Evolutionary conservation across 495 filamentous ascomycete genomes (phyloP).

Genomic region (Tuber melanosporum): DNA sequence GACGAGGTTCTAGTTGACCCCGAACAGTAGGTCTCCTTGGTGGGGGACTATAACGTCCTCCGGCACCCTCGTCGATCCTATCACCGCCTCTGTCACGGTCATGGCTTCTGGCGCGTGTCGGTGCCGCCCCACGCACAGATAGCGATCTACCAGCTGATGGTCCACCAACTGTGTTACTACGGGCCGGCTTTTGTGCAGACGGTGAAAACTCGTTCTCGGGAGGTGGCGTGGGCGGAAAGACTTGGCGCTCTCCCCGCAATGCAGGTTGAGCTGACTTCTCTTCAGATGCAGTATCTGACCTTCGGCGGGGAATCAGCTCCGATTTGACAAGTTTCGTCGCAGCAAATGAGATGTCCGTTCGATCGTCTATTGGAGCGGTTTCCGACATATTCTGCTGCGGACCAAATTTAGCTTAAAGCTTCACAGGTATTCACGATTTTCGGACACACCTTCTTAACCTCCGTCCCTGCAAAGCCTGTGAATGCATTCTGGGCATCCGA

Average conservation of each 20-base stretch:
- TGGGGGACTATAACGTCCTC: slow-evolving; percentile 22
- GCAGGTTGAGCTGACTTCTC: slow-evolving; percentile 15
- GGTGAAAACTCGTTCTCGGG: slow-evolving; percentile 63
- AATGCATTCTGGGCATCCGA: slow-evolving; percentile 70
- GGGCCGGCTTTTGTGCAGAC: slow-evolving; percentile 27
- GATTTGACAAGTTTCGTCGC: slow-evolving; percentile 86
- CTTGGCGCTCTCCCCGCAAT: slow-evolving; percentile 56
- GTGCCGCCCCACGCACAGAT: slow-evolving; percentile 21
- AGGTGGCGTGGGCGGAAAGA: slow-evolving; percentile 93
- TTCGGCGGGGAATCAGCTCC: slow-evolving; percentile 56
- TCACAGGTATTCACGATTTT: background rate
- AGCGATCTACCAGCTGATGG: slow-evolving; percentile 40
- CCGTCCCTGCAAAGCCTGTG: slow-evolving; percentile 67
- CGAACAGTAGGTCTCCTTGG: slow-evolving; percentile 31
- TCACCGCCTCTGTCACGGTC: slow-evolving; percentile 34
- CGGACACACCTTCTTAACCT: slow-evolving; percentile 57
- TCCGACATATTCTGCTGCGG: slow-evolving; percentile 36
- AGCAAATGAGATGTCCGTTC: slow-evolving; percentile 81
- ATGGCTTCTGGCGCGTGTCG: slow-evolving; percentile 29
- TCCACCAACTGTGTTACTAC: slow-evolving; percentile 43
- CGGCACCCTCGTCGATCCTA: slow-evolving; percentile 23
- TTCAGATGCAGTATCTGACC: slow-evolving; percentile 26
- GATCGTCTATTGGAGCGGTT: slow-evolving; percentile 57
- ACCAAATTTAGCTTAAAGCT: slow-evolving; percentile 12
- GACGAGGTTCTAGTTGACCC: slow-evolving; percentile 47